Percentiles rank a stretch among this genome's conserved stretches.
phyloP scores from a whole-genome alignment of 768 basidiomycete species.

The Phylloporus sp. region DNA sequence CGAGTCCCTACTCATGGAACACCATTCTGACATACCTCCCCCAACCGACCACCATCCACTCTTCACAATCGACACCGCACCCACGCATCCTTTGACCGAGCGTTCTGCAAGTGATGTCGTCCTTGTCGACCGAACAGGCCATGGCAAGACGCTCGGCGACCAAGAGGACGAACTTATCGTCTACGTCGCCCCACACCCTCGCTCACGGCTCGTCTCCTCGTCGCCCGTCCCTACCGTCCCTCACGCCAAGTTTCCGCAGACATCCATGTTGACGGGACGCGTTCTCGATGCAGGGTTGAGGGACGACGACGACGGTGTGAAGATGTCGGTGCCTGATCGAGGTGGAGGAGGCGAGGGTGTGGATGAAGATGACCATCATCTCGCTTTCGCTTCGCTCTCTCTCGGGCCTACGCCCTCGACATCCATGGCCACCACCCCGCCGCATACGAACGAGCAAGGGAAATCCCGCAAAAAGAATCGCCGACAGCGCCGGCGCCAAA shows the following conservation, averaged over 20 bases:
- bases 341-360: background rate
- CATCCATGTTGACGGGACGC: conserved; percentile 25
- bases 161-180: conserved; percentile 55
- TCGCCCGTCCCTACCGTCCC: conserved; percentile 15
- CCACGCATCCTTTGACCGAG: conserved; percentile 12
- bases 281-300: background rate
- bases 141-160: conserved; percentile 17
- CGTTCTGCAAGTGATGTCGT: conserved; percentile 20
- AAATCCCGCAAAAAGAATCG: conserved; percentile 23
- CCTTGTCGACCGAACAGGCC: conserved; percentile 18
- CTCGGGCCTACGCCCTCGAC: conserved; percentile 2
- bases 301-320: conserved; percentile 8
- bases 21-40: background rate
- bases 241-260: conserved; percentile 15
- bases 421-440: conserved; percentile 14
- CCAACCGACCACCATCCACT: background rate
- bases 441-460: conserved; percentile 20
- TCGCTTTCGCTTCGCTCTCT: conserved; percentile 26
- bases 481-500: conserved; percentile 20
- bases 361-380: conserved; percentile 9
- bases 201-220: conserved; percentile 24
- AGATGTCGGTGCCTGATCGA: background rate
- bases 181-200: conserved; percentile 72
- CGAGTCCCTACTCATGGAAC: background rate
- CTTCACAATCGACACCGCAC: conserved; percentile 40